Percentiles rank a stretch among this genome's conserved stretches.
Conservation (phyloP, 2,329 filamentous ascomycete species). For the Thelonectria blattea region DNA sequence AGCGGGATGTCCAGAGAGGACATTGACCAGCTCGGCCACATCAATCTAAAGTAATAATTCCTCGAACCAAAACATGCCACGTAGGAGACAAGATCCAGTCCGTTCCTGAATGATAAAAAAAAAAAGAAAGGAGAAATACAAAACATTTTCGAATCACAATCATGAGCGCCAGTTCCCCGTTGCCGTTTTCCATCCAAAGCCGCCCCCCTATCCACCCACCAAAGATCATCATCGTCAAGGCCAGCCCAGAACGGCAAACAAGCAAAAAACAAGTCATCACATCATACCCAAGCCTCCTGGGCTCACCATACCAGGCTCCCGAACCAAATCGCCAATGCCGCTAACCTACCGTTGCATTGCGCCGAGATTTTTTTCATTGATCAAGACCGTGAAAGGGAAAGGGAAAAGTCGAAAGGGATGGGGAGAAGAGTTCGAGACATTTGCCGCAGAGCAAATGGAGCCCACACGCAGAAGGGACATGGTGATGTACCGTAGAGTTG, state of each 20-base stretch:
- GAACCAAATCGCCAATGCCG: slow-evolving; percentile 18
- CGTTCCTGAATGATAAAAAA: slow-evolving; percentile 17
- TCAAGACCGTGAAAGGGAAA: slow-evolving; percentile 18
- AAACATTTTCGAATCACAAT: slow-evolving; percentile 6
- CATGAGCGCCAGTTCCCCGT: slow-evolving; percentile 23
- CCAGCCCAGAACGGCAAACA: slow-evolving; percentile 19
- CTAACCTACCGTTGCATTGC: slow-evolving; percentile 23
- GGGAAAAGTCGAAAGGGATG: slow-evolving; percentile 19
- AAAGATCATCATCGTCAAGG: slow-evolving; percentile 20
- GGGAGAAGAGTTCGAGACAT: slow-evolving; percentile 1
- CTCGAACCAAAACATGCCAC: slow-evolving; percentile 19
- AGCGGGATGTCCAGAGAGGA: slow-evolving; percentile 20
- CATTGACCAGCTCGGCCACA: slow-evolving; percentile 12
- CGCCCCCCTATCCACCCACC: slow-evolving; percentile 24
- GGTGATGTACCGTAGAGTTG: slow-evolving; percentile 3
- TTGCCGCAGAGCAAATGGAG: slow-evolving; percentile 5
- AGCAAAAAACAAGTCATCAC: slow-evolving; percentile 18
- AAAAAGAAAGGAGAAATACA: neutral
- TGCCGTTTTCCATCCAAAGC: slow-evolving; percentile 24
- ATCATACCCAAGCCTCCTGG: slow-evolving; percentile 23
- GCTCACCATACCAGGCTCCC: slow-evolving; percentile 8
- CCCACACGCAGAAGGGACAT: slow-evolving; percentile 1
- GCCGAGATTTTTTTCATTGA: slow-evolving; percentile 24
- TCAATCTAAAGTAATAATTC: slow-evolving; percentile 16
- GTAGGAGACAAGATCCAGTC: slow-evolving; percentile 27